Evolutionary conservation across 441 rosid genomes (phyloP).

Genomic region (Pelargonium australe): DNA sequence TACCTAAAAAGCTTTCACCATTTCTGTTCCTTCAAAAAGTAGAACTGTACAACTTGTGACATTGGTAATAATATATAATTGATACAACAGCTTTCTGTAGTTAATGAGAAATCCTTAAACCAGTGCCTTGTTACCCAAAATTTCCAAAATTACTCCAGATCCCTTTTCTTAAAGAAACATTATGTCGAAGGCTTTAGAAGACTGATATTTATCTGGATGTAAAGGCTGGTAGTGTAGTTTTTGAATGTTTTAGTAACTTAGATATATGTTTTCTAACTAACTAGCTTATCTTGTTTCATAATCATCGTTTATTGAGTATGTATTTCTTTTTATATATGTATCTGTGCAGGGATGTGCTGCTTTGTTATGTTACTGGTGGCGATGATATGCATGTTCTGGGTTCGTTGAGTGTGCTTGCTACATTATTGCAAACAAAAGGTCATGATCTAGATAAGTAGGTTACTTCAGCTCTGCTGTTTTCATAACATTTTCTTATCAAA

Average conservation of each 20-base stretch:
- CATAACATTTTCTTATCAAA: conserved; percentile 25
- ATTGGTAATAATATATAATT: not conserved
- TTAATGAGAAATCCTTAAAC: conserved; percentile 1
- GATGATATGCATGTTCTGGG: conserved; percentile 77
- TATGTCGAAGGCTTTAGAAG: not conserved
- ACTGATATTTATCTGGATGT: not conserved
- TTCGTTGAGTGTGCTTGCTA: conserved; percentile 83
- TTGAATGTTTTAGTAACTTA: not conserved
- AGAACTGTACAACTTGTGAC: not conserved
- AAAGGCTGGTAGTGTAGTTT: not conserved
- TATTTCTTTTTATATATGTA: not conserved
- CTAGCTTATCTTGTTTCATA: conserved; percentile 3
- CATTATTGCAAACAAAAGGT: conserved; percentile 99
- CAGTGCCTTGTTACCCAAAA: not conserved
- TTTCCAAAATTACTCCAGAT: not conserved
- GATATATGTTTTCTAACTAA: not conserved
- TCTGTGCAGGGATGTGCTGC: conserved; percentile 71
- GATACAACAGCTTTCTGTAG: not conserved
- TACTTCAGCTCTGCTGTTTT: conserved; percentile 14
- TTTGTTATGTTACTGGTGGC: conserved; percentile 59
- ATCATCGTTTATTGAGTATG: not conserved
- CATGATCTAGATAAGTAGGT: conserved; percentile 22
- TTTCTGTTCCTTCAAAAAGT: not conserved
- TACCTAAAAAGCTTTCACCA: not conserved
- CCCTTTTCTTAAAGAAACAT: not conserved